Percentiles rank a stretch among this genome's conserved stretches.
These are phyloP conservation scores for Sporothrix dimorphospora DNA, from an alignment of 2,329 filamentous ascomycete genomes.

Conservation along the genomic window DNA sequence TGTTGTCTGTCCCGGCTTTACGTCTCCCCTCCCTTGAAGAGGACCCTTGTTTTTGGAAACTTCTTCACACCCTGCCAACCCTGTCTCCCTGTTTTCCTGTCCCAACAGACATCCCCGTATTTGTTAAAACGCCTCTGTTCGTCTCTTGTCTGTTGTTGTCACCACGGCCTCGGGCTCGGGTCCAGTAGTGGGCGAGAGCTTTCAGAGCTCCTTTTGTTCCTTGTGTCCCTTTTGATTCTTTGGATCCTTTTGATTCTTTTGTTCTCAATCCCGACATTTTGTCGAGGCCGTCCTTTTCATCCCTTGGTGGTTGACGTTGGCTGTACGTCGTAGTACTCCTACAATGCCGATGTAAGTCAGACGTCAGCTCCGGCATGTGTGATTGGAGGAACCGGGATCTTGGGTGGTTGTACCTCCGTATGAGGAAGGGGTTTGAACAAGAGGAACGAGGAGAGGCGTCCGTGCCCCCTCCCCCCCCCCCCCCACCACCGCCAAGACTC, in stretches of 20 bases:
- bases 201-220: neutral
- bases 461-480: neutral
- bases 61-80: too few relatives aligned
- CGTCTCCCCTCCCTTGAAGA: neutral
- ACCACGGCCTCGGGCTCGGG: slow-evolving; percentile 13
- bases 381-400: neutral
- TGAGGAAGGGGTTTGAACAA: too few relatives aligned
- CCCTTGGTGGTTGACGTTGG: slow-evolving; percentile 1
- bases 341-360: too few relatives aligned
- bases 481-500: neutral
- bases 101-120: neutral
- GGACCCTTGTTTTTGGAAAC: too few relatives aligned
- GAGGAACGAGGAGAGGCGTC: neutral
- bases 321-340: too few relatives aligned
- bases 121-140: neutral
- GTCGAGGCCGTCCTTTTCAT: neutral
- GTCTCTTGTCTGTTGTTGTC: slow-evolving; percentile 11
- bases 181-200: neutral
- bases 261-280: neutral
- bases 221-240: neutral
- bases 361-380: neutral
- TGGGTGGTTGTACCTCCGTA: neutral
- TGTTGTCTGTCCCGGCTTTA: neutral
- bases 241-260: neutral
- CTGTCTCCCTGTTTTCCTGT: neutral